phyloP scores from a whole-genome alignment of 2,329 filamentous ascomycete species.

The Madurella fahalii region DNA sequence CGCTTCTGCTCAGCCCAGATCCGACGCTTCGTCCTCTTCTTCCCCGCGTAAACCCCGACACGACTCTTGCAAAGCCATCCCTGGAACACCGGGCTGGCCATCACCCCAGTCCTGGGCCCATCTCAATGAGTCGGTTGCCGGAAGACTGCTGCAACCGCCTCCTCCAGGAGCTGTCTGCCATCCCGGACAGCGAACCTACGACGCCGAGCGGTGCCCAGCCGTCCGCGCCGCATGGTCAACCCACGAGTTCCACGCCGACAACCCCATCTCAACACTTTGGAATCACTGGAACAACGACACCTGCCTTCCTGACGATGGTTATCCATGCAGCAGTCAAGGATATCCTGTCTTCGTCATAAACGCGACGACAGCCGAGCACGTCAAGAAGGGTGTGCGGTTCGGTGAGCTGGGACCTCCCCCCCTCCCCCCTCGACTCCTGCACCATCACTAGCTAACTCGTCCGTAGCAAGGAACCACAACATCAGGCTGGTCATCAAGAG shows the following conservation, averaged over 20 bases:
- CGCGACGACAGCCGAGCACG: constrained; percentile 28
- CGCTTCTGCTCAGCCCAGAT: not conserved
- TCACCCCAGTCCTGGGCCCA: constrained; percentile 39
- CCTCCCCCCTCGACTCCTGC: not conserved
- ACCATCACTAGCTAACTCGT: not conserved
- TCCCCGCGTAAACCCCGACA: not conserved
- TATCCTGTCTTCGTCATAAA: constrained; percentile 37
- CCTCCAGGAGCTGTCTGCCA: constrained; percentile 46
- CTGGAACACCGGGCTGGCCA: constrained; percentile 44
- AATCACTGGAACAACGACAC: constrained; percentile 40
- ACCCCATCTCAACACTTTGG: constrained; percentile 38
- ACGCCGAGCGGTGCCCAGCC: constrained; percentile 18
- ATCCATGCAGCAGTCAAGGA: constrained; percentile 35
- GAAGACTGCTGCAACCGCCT: constrained; percentile 39
- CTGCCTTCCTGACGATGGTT: constrained; percentile 33
- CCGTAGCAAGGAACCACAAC: constrained; percentile 38
- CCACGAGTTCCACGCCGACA: constrained; percentile 34
- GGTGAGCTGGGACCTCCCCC: constrained; percentile 29
- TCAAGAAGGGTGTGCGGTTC: constrained; percentile 36
- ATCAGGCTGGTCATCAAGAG: constrained; percentile 52
- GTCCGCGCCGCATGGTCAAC: constrained; percentile 21
- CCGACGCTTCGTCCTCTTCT: not conserved
- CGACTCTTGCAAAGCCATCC: constrained; percentile 22
- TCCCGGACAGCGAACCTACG: constrained; percentile 24
- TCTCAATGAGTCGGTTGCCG: constrained; percentile 43